These are phyloP conservation scores for Ascochyta pisi DNA, from an alignment of 2,329 filamentous ascomycete species.

Conservation along the genomic window DNA sequence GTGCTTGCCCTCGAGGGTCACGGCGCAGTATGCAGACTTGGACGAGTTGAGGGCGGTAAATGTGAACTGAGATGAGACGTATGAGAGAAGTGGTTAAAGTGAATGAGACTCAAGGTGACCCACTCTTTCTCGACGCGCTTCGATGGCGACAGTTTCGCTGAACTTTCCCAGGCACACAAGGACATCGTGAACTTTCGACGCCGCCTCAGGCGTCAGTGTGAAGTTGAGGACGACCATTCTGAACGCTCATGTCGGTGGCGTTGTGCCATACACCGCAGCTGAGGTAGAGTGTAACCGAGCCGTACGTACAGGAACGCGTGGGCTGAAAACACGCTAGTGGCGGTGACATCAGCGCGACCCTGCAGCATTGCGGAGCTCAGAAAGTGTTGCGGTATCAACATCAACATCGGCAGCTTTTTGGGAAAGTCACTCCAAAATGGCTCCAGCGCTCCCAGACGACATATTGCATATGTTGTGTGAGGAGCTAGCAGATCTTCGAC, in stretches of 20 bases:
- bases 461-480: constrained; percentile 67
- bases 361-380: constrained; percentile 7
- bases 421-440: constrained; percentile 28
- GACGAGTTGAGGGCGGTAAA: constrained; percentile 80
- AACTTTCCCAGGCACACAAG: constrained; percentile 79
- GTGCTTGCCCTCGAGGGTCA: constrained; percentile 68
- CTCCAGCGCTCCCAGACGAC: constrained; percentile 60
- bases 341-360: constrained; percentile 20
- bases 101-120: constrained; percentile 24
- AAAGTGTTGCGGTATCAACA: constrained; percentile 16
- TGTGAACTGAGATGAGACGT: constrained; percentile 59
- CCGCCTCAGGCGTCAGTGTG: constrained; percentile 75
- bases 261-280: neutral
- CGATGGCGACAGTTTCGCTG: constrained; percentile 78
- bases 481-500: constrained; percentile 62
- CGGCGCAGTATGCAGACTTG: constrained; percentile 79
- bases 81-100: constrained; percentile 27
- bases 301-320: constrained; percentile 9
- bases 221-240: constrained; percentile 67
- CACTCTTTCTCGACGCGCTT: constrained; percentile 73
- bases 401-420: constrained; percentile 14
- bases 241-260: constrained; percentile 11
- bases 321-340: constrained; percentile 30
- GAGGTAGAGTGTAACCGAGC: neutral
- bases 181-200: constrained; percentile 73